Evolutionary conservation across 2,329 filamentous ascomycete species (phyloP).

Genomic region (Raffaelea deltoideospora): DNA sequence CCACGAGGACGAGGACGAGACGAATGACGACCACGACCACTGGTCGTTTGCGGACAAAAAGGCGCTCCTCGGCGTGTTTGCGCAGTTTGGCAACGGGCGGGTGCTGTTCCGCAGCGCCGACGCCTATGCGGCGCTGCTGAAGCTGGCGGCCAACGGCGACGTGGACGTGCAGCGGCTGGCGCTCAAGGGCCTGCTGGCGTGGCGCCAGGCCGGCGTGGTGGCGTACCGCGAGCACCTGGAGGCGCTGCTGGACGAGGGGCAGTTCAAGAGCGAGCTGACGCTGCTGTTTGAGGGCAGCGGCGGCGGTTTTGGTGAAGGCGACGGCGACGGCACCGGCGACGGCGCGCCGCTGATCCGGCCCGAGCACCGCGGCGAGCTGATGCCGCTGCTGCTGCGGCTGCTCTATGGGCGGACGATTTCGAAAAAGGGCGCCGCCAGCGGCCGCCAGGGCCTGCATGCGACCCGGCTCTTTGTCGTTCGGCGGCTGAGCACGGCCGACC

Average conservation of each 20-base stretch:
- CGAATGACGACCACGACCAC: slow-evolving; percentile 17
- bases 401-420: slow-evolving; percentile 83
- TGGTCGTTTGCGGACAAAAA: slow-evolving; percentile 76
- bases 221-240: slow-evolving; percentile 75
- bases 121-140: slow-evolving; percentile 61
- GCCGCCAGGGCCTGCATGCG: slow-evolving; percentile 65
- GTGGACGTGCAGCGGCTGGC: slow-evolving; percentile 75
- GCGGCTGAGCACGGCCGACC: slow-evolving; percentile 57
- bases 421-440: slow-evolving; percentile 60
- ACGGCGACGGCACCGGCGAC: slow-evolving; percentile 1
- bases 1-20: slow-evolving; percentile 17
- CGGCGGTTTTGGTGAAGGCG: not conserved
- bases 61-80: slow-evolving; percentile 64
- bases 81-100: slow-evolving; percentile 72
- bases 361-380: slow-evolving; percentile 56
- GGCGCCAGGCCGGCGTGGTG: slow-evolving; percentile 66
- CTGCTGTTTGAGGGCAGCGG: slow-evolving; percentile 51
- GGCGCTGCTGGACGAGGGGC: slow-evolving; percentile 75
- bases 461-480: slow-evolving; percentile 70
- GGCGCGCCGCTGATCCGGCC: slow-evolving; percentile 57
- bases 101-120: slow-evolving; percentile 65
- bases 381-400: slow-evolving; percentile 75
- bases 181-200: slow-evolving; percentile 71
- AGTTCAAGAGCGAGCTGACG: slow-evolving; percentile 88
- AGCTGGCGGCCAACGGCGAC: slow-evolving; percentile 74